Base-by-base conservation (phyloP, 495 filamentous ascomycete species). In the Hypoxylon lienhwacheense region DNA sequence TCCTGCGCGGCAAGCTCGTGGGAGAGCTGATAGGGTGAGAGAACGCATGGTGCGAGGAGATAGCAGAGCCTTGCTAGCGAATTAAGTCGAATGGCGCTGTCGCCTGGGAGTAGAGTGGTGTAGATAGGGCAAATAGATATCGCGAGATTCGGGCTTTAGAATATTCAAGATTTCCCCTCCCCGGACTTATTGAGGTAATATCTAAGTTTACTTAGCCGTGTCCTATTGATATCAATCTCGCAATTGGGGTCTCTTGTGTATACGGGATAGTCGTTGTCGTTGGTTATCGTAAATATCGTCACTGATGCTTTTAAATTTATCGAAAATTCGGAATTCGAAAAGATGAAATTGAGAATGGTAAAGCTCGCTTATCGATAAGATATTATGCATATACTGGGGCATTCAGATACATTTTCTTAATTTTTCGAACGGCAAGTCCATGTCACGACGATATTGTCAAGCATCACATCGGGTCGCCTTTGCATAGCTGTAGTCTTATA, bases 291-390 rank as follows among this genome's bases (percentile, higher is more conserved):
- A 24, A 33, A 29, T 16, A 26, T 24, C 34, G 17, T 7, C 19
- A 5, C 31, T 59, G 55, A 53, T 42, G 36, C 25, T 59, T 46
- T 29, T 47, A 12, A 14, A 20, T 17, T 37, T 16, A 41, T 29
- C 21, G 48, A 59, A 53, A 53, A 53, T 53, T 52, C 42, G 29
- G 36, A 43, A 46, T 35, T 46, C 43, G 20, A 14, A 22, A n/a
- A 55, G 31, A 15, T 14, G 40, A 34, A 41, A 47, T 55, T 55
- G 26, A 12, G 36, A 25, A 54, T 25, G 14, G 10, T 37, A 25
- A 7, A 17, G 7, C 2, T 11, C n/a, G 16, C 45, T 47, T 47
- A 47, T 47, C 44, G 44, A 47, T 47, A 47, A 47, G n/a, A 5
- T n/a, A n/a, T n/a, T n/a, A n/a, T n/a, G n/a, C n/a, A n/a, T n/a